Evolutionary conservation across 2,329 filamentous ascomycete species (phyloP).

Genomic region (Colletotrichum liriopes): DNA sequence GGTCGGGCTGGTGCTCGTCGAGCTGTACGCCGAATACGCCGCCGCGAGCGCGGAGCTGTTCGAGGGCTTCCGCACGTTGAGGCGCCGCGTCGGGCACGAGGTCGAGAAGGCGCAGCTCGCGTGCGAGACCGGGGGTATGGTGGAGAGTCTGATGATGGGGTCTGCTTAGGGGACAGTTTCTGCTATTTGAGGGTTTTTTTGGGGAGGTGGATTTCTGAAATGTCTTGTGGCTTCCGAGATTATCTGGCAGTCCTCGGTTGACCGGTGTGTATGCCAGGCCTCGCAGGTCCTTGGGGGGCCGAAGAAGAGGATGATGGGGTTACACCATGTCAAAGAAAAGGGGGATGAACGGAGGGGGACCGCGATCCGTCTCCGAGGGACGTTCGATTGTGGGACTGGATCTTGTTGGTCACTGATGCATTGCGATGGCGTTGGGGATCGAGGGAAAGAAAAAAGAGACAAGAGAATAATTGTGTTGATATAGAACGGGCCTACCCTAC

Average conservation of each 20-base stretch:
- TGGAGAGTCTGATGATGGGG: conserved; percentile 77
- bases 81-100: conserved; percentile 80
- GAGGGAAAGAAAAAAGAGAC: conserved; percentile 36
- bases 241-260: background rate
- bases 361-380: background rate
- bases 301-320: background rate
- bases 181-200: background rate
- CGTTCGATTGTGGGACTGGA: background rate
- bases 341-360: background rate
- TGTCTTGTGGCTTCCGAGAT: background rate
- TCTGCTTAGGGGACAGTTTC: conserved; percentile 47
- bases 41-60: conserved; percentile 82
- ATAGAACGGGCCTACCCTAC: conserved; percentile 11
- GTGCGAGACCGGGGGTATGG: conserved; percentile 87
- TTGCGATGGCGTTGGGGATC: conserved; percentile 58
- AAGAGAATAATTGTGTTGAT: conserved; percentile 9
- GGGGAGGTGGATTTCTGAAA: background rate
- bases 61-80: conserved; percentile 77
- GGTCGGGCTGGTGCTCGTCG: conserved; percentile 84
- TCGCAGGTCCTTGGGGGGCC: background rate
- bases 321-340: background rate
- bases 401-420: conserved; percentile 50
- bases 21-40: conserved; percentile 88
- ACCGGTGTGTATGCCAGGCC: background rate
- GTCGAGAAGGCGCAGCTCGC: conserved; percentile 89